Base-by-base conservation (phyloP, 345 rosid species). In the Conringia planisiliqua region DNA sequence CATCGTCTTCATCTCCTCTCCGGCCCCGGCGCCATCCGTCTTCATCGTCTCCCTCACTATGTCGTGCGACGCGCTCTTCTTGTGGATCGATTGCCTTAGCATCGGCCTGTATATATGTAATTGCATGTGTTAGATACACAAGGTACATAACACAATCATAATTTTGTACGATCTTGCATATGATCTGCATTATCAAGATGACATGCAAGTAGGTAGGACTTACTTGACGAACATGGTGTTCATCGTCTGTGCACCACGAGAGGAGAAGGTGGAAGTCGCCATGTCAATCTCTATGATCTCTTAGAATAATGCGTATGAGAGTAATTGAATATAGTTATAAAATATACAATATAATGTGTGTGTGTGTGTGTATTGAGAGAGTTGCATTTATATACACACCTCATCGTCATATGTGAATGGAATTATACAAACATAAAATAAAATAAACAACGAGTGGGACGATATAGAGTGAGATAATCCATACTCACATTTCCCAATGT, bases 231-330 rank as follows among this genome's bases (percentile, higher is more conserved):
- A 22, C 63, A 69, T 56, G 48, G 79, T 68, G 75, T 74, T 79
- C 79, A 79, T 57, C 42, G 79, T 74, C 29, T 74, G 79, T 17
- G 72, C 82, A 18, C 82, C 76, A 61, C 82, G 78, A 52, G 75
- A 62, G 5, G 82, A 61, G 68, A 73, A 79, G n/a, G 62, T 61
- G 20, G 72, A 77, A 47, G 82, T 79, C 1, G 82, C 79, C 79
- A 68, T 79, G 51, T 30, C 68, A 20, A 40, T 36, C 72, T 66
- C 70, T 42, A 62, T 54, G 46, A 26, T 62, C 59, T 51, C 16
- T 59, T 27, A 27, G 6, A 68, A 57, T 30, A 65, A 14, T 62
- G 26, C 44, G 52, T 32, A 38, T 68, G 66, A 69, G 13, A 69
- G 11, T 40, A 26, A 22, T 54, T 17, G n/a, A 2, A 61, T 40